A percentile compares a stretch with the other conserved stretches of the same genome.
Conservation (phyloP, 2,329 filamentous ascomycete species). For the Clathrospora elynae region DNA sequence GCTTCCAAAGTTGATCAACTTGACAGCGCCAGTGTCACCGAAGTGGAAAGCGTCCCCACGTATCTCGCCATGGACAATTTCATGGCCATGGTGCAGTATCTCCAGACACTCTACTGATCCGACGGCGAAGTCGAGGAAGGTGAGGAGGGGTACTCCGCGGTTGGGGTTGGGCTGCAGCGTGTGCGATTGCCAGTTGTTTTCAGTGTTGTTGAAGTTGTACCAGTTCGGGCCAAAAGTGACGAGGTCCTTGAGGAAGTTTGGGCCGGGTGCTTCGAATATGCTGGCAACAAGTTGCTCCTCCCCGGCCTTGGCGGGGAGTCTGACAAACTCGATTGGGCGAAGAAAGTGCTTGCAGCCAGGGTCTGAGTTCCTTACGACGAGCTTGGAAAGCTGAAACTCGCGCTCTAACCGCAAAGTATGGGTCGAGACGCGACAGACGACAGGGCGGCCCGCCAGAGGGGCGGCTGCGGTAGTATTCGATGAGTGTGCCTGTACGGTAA, state of each 20-base stretch:
- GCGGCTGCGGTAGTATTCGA: slow-evolving; percentile 55
- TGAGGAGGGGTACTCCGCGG: slow-evolving; percentile 69
- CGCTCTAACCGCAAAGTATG: slow-evolving; percentile 84
- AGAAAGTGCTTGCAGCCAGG: slow-evolving; percentile 76
- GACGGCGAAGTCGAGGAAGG: slow-evolving; percentile 89
- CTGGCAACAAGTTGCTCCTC: slow-evolving; percentile 78
- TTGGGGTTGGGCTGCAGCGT: slow-evolving; percentile 47
- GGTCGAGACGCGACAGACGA: slow-evolving; percentile 81
- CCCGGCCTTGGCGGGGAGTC: slow-evolving; percentile 68
- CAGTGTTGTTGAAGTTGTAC: slow-evolving; percentile 39
- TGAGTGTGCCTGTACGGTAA: slow-evolving; percentile 53
- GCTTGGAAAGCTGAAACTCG: slow-evolving; percentile 81
- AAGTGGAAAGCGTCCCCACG: slow-evolving; percentile 91
- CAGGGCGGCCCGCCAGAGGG: slow-evolving; percentile 54
- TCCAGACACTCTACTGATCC: slow-evolving; percentile 85
- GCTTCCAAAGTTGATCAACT: slow-evolving; percentile 82
- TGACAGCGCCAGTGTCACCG: slow-evolving; percentile 74
- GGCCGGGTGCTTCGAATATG: slow-evolving; percentile 79
- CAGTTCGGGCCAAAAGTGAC: slow-evolving; percentile 74
- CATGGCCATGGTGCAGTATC: slow-evolving; percentile 85
- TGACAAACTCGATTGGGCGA: slow-evolving; percentile 77
- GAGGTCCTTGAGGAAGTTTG: slow-evolving; percentile 71
- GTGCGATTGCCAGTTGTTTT: slow-evolving; percentile 22
- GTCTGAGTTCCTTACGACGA: slow-evolving; percentile 71
- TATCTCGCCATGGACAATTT: slow-evolving; percentile 88